Conservation (phyloP, 2,329 filamentous ascomycete genomes). For the Diaporthe sp. region DNA sequence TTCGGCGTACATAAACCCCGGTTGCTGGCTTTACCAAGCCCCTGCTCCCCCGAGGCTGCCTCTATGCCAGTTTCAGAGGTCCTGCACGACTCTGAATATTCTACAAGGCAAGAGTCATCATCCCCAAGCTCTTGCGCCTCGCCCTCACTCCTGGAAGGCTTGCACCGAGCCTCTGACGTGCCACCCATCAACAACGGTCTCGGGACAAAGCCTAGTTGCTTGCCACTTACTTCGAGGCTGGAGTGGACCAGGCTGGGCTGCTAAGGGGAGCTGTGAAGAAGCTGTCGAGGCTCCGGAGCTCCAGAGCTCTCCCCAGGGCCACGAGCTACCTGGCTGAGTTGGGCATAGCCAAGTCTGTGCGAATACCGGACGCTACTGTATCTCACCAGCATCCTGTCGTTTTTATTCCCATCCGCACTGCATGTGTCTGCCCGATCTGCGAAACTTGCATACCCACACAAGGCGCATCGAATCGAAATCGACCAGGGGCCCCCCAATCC, state of each 20-base stretch:
- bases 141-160: not conserved
- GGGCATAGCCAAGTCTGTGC: constrained; percentile 32
- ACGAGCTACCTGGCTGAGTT: constrained; percentile 26
- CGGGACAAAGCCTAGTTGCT: not conserved
- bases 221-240: not conserved
- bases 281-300: not conserved
- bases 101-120: not conserved
- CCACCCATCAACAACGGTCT: not conserved
- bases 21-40: not conserved
- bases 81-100: not conserved
- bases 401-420: constrained; percentile 34
- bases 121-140: not conserved
- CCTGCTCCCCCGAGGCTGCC: not conserved
- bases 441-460: constrained; percentile 29
- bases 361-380: constrained; percentile 34
- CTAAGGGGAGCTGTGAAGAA: not conserved
- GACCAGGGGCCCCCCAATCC: constrained; percentile 21
- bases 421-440: constrained; percentile 35
- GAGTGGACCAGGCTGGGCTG: not conserved
- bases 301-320: not conserved
- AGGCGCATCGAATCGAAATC: constrained; percentile 17
- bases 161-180: not conserved
- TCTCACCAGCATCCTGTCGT: constrained; percentile 24
- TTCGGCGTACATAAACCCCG: not conserved
- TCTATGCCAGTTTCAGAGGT: not conserved